Evolutionary conservation across 306 rosid species (phyloP).

Genomic region (Vicia sativa): DNA sequence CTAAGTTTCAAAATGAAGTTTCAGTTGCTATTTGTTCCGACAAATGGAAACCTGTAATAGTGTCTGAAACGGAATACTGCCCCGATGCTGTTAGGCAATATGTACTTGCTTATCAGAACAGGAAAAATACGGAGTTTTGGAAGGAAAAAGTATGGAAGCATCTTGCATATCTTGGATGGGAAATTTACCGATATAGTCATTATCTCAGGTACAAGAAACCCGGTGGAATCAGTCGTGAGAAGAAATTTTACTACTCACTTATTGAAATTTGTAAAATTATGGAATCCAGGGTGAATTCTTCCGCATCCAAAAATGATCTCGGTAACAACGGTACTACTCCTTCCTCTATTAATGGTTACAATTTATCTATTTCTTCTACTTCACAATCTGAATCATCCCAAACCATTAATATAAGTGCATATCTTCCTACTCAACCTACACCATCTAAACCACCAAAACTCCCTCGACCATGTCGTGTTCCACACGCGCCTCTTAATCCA

Average conservation of each 20-base stretch:
- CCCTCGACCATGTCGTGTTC: not conserved
- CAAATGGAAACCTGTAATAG: slow-evolving; percentile 45
- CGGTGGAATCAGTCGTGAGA: slow-evolving; percentile 14
- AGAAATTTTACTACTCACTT: slow-evolving; percentile 48
- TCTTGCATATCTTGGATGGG: slow-evolving; percentile 73
- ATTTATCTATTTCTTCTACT: too few species aligned
- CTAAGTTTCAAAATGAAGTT: slow-evolving; percentile 38
- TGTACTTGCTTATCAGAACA: not conserved
- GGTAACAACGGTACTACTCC: slow-evolving; percentile 23
- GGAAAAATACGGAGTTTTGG: not conserved
- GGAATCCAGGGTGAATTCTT: slow-evolving; percentile 30
- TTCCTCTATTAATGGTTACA: too few species aligned
- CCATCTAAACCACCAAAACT: too few species aligned
- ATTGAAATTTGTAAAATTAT: slow-evolving; percentile 48
- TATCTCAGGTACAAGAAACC: slow-evolving; percentile 48
- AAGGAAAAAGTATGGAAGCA: slow-evolving; percentile 44
- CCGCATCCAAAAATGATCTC: slow-evolving; percentile 35
- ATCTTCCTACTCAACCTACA: too few species aligned
- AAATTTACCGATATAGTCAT: slow-evolving; percentile 6
- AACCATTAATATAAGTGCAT: too few species aligned
- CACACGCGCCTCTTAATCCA: slow-evolving; percentile 30
- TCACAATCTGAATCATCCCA: too few species aligned
- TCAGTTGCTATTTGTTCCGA: not conserved
- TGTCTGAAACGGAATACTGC: slow-evolving; percentile 44
- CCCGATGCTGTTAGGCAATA: slow-evolving; percentile 58